These are phyloP conservation scores for Polyporus arcularius DNA, from an alignment of 768 basidiomycete species.

Conservation along the genomic window DNA sequence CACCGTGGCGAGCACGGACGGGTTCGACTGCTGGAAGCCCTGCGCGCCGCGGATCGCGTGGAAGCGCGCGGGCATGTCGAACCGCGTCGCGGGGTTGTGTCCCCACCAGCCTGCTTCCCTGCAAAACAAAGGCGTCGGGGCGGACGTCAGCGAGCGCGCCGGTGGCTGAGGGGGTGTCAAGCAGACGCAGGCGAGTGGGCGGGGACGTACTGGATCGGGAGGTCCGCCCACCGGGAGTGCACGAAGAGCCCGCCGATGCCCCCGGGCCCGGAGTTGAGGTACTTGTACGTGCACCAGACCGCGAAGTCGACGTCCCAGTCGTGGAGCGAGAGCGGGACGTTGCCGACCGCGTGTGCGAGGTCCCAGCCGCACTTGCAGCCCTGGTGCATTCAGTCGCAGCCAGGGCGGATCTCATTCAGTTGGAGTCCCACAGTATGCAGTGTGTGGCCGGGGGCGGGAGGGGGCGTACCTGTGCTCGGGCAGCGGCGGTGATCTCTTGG, in stretches of 20 bases:
- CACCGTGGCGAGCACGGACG: slow-evolving; percentile 76
- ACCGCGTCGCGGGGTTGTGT: slow-evolving; percentile 83
- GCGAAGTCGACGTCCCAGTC: slow-evolving; percentile 97
- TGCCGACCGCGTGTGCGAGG: slow-evolving; percentile 93
- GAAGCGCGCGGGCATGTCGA: slow-evolving; percentile 86
- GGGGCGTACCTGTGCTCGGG: slow-evolving; percentile 70
- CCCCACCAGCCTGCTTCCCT: slow-evolving; percentile 99
- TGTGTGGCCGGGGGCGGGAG: not conserved
- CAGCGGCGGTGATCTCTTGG: slow-evolving; percentile 76
- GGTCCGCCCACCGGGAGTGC: slow-evolving; percentile 78
- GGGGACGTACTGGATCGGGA: slow-evolving; percentile 50
- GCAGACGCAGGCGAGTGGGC: slow-evolving; percentile 3
- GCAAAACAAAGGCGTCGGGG: not conserved
- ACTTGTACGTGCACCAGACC: slow-evolving; percentile 99
- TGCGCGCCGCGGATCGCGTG: slow-evolving; percentile 86
- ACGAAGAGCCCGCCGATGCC: slow-evolving; percentile 95
- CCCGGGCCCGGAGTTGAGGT: slow-evolving; percentile 94
- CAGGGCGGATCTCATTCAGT: not conserved
- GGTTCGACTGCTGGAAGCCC: slow-evolving; percentile 96
- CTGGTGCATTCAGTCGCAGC: slow-evolving; percentile 40
- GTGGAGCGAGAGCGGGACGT: slow-evolving; percentile 86
- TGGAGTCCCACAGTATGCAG: not conserved
- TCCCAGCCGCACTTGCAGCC: slow-evolving; percentile 96
- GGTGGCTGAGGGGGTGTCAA: not conserved
- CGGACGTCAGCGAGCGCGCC: not conserved